Evolutionary conservation across 2,329 filamentous ascomycete genomes (phyloP).

Genomic region (Alternaria sp.): DNA sequence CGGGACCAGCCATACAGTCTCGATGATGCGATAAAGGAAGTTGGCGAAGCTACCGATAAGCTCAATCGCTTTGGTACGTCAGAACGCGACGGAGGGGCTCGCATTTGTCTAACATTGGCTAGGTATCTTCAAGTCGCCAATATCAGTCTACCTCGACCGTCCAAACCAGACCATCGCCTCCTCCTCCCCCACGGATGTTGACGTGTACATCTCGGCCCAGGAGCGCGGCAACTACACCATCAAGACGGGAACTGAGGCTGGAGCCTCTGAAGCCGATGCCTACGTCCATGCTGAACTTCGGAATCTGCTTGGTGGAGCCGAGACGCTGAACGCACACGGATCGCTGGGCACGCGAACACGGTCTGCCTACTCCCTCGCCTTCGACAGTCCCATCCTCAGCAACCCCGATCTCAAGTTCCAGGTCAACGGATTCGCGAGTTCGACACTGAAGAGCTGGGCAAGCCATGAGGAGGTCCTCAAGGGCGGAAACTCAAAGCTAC

Average conservation of each 20-base stretch:
- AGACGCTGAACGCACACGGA: constrained; percentile 85
- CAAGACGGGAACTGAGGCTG: constrained; percentile 93
- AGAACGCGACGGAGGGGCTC: background rate
- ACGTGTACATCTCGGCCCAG: constrained; percentile 76
- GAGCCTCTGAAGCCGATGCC: constrained; percentile 91
- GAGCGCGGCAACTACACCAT: constrained; percentile 85
- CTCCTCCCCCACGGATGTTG: constrained; percentile 76
- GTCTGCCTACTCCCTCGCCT: constrained; percentile 86
- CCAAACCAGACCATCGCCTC: constrained; percentile 72
- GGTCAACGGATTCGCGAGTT: constrained; percentile 79
- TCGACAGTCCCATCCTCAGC: constrained; percentile 81
- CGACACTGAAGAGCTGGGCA: constrained; percentile 89
- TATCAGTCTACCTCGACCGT: constrained; percentile 82
- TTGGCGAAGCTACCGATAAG: constrained; percentile 74
- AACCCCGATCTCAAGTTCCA: constrained; percentile 83
- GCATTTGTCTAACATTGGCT: constrained; percentile 19
- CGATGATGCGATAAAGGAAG: constrained; percentile 72
- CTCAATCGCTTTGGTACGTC: constrained; percentile 77
- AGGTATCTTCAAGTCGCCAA: constrained; percentile 88
- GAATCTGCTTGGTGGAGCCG: constrained; percentile 93
- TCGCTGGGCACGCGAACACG: constrained; percentile 88
- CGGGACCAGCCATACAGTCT: constrained; percentile 75
- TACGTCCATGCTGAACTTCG: constrained; percentile 87
- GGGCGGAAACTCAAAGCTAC: constrained; percentile 76
- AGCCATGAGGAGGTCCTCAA: constrained; percentile 90